Base-by-base conservation (phyloP, 73 alveolate genomes). In the Blepharisma stoltei region DNA sequence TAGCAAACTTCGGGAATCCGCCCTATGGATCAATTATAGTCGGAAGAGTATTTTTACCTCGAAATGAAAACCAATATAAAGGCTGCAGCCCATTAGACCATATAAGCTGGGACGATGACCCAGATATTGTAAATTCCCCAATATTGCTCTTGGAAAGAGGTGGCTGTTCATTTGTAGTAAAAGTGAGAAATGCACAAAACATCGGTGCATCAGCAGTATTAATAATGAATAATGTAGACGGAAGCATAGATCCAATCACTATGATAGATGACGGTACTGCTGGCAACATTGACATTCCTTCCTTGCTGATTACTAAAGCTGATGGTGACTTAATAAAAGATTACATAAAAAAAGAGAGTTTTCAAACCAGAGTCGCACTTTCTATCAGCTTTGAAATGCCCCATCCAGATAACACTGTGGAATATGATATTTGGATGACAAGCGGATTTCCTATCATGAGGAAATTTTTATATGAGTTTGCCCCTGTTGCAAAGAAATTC, bases 201-300 rank as follows among this genome's bases (percentile, higher is more conserved):
- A 83, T 80, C 6, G 95, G 97, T 47, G 94, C 86, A 60, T 82
- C 81, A 47, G 88, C 88, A 87, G 75, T 90, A 65, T 18, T 90
- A 14, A 81, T 90, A 20, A 86, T 84, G 7, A 70, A 90, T 67
- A 79, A 87, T 83, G 44, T 54, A 49, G 68, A 49, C 7, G 89
- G 80, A 50, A 78, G 83, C 49, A 90, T 90, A 54, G 80, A 79
- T 65, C 45, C 77, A 38, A 54, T 87, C 52, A 76, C 87, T 55
- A 85, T 90, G 92, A 75, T 89, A 6, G 93, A 78, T 41, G 81
- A 81, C 41, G 70, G 60, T 11, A 43, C 85, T 14, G 50, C 71
- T 21, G 23, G 76, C 6, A 54, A 81, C 69, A 25, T 78, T 14
- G 50, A 60, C 55, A 81, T 81, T 23, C 97, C 97, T 6, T 69